Conservation (phyloP, 208 protist species). For the Jaenimonas drosophilae region DNA sequence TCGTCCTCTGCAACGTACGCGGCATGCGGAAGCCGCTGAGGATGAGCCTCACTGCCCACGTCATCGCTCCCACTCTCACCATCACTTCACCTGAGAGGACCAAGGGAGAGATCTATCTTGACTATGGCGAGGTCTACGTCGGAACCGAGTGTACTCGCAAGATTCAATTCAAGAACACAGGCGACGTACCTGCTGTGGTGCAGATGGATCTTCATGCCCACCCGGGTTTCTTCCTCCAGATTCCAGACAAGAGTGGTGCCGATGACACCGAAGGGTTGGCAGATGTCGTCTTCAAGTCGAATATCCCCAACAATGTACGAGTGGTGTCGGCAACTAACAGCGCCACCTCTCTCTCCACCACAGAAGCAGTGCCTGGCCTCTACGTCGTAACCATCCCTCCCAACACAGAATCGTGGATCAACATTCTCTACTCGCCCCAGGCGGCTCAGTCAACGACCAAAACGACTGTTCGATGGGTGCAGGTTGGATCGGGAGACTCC, state of each 20-base stretch:
- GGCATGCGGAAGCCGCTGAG: slow-evolving; percentile 68
- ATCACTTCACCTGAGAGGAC: slow-evolving; percentile 29
- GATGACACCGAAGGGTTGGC: not conserved
- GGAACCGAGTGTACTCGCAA: slow-evolving; percentile 30
- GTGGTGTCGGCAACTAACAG: not conserved
- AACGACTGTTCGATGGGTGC: slow-evolving; percentile 44
- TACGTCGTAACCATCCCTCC: slow-evolving; percentile 19
- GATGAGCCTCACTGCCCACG: slow-evolving; percentile 52
- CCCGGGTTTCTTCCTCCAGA: not conserved
- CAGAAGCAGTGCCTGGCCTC: slow-evolving; percentile 5
- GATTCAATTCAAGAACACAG: slow-evolving; percentile 69
- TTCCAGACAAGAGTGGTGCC: not conserved
- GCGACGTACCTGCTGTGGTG: slow-evolving; percentile 73
- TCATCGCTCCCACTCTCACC: slow-evolving; percentile 49
- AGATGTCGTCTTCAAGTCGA: not conserved
- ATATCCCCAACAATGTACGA: not conserved
- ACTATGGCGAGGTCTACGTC: slow-evolving; percentile 84
- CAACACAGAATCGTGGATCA: slow-evolving; percentile 10
- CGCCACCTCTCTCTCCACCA: not conserved
- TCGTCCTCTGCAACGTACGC: slow-evolving; percentile 56
- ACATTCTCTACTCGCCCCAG: slow-evolving; percentile 22
- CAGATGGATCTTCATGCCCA: slow-evolving; percentile 54
- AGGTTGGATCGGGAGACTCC: slow-evolving; percentile 56
- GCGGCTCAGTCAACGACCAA: slow-evolving; percentile 1
- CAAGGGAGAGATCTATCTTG: slow-evolving; percentile 65